Evolutionary conservation across 2,329 filamentous ascomycete species (phyloP).

Genomic region (Aspergillus tamarii): DNA sequence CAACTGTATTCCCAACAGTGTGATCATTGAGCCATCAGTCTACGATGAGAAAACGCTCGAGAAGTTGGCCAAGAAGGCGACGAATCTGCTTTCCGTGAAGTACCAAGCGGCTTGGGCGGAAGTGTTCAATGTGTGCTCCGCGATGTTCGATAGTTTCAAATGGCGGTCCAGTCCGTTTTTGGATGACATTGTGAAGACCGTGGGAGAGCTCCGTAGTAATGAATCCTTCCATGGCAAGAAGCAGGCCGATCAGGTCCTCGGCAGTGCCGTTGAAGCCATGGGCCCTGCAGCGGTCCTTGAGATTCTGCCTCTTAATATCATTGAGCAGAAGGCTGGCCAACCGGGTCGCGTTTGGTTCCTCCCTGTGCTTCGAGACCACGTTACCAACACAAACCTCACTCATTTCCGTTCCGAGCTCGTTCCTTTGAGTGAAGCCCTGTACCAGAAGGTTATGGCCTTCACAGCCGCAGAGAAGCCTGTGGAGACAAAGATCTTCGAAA

Average conservation of each 20-base stretch:
- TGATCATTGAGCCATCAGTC: slow-evolving; percentile 84
- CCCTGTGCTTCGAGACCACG: slow-evolving; percentile 84
- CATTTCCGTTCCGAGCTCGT: slow-evolving; percentile 88
- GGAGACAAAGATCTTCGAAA: slow-evolving; percentile 97
- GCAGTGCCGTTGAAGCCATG: slow-evolving; percentile 85
- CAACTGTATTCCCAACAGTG: slow-evolving; percentile 82
- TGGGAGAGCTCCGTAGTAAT: slow-evolving; percentile 86
- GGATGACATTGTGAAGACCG: slow-evolving; percentile 71
- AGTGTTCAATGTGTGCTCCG: slow-evolving; percentile 84
- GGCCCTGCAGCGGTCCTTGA: slow-evolving; percentile 82
- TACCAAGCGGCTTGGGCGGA: slow-evolving; percentile 95
- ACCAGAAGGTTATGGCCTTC: slow-evolving; percentile 83
- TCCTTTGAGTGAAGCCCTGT: slow-evolving; percentile 86
- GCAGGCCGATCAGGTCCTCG: slow-evolving; percentile 87
- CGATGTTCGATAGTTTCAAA: slow-evolving; percentile 82
- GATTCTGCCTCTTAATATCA: slow-evolving; percentile 83
- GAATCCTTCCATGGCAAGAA: slow-evolving; percentile 92
- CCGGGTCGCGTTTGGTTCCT: slow-evolving; percentile 92
- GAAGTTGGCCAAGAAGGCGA: slow-evolving; percentile 72
- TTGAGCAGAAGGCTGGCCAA: slow-evolving; percentile 74
- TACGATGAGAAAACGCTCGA: slow-evolving; percentile 90
- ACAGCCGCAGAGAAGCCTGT: slow-evolving; percentile 84
- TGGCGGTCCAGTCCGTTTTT: slow-evolving; percentile 85
- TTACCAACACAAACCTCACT: slow-evolving; percentile 81
- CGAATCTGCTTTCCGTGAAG: slow-evolving; percentile 79